A percentile compares a stretch with the other conserved stretches of the same genome.
These are phyloP conservation scores for Ehretia macrophylla DNA, from an alignment of 257 asterid genomes.

Conservation along the genomic window DNA sequence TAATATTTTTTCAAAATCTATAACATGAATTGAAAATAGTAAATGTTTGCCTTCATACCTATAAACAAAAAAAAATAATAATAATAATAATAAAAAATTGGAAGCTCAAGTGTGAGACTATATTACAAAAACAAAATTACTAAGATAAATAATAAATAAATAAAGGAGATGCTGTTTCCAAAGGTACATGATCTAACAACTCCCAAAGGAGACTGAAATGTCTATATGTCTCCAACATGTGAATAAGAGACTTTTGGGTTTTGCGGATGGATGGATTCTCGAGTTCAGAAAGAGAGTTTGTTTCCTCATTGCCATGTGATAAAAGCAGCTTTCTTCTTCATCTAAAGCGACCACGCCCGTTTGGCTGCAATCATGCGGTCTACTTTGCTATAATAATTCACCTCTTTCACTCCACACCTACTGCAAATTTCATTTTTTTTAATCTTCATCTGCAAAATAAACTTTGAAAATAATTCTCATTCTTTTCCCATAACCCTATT, in stretches of 20 bases:
- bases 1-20: too few species aligned
- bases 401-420: conserved; percentile 1
- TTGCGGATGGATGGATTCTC: conserved; percentile 8
- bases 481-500: too few species aligned
- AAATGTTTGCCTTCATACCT: too few species aligned
- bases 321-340: conserved; percentile 34
- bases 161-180: neutral
- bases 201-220: neutral
- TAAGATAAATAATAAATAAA: neutral
- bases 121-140: too few species aligned
- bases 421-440: neutral
- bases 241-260: conserved; percentile 11
- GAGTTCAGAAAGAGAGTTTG: conserved; percentile 22
- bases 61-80: too few species aligned
- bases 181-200: neutral
- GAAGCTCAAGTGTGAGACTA: too few species aligned
- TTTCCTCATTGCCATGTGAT: conserved; percentile 36
- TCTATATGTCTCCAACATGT: neutral
- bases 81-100: too few species aligned
- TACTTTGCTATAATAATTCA: conserved; percentile 56
- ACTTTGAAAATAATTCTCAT: too few species aligned
- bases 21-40: too few species aligned
- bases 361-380: conserved; percentile 78
- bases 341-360: conserved; percentile 65
- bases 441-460: neutral